Evolutionary conservation across 1,284 basidiomycete genomes (phyloP), one percentile per base, ranked within the genome.

Genomic region (Sanghuangporus baumii): DNA sequence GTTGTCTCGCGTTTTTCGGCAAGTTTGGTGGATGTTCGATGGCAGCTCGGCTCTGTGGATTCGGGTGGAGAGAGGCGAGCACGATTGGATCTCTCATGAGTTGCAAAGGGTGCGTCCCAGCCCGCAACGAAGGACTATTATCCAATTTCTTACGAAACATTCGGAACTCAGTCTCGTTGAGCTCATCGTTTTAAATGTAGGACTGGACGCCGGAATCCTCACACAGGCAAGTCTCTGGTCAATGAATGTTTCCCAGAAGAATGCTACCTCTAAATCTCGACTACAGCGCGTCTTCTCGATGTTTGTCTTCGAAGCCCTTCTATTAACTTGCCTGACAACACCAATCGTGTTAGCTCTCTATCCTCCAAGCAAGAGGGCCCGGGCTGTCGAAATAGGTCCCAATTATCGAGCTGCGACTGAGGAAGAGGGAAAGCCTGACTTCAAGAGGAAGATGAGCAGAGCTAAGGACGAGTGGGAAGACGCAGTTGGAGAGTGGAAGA

Each of bases 291-390:
- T 90, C 8, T 91, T 91, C 71, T 88, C 88, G 12, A 97, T 98
- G 93, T 96, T 98, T 68, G 94, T 96, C 26, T 77, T 97, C 38
- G 92, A 93, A 74, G 93, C 95, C 0, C 75, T 98, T 56, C 74
- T 91, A 31, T 80, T 96, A 56, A 97, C 94, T 0, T 93, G 92
- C 74, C 82, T 93, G 79, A 97, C 94, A 0, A 96, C 94, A 0
- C 95, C 94, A 0, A 79, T 89, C 55, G 93, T 95, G 12, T 82
- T 87, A 3, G 74, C 79, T 64, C 77, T 94, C 34, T 96, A 96
- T 70, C 94, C 94, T 1, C 83, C 82, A 5, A 78, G 38, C 18
- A 84, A 56, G 73, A 78, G 59, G 2, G 52, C 59, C n/a, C 59
- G 59, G 6, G 59, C 37, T 18, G 60, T 87, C 84, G 48, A 78